A percentile compares a stretch with the other conserved stretches of the same genome.
phyloP scores from a whole-genome alignment of 345 rosid genomes.

The Carallia pectinifolia region DNA sequence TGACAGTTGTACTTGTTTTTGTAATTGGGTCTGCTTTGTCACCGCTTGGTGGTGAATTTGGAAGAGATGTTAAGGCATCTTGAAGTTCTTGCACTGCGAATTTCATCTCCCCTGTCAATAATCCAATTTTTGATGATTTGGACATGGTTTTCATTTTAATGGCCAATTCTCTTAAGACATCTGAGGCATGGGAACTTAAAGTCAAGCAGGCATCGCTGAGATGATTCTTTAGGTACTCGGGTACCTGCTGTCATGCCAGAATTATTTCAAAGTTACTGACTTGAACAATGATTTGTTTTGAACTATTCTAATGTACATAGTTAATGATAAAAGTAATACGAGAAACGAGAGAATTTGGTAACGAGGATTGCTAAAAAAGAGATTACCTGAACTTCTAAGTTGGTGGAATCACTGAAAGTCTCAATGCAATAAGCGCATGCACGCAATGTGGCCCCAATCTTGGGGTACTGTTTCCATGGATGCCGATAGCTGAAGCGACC shows the following conservation, averaged over 20 bases:
- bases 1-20: conserved; percentile 25
- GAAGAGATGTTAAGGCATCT: conserved; percentile 47
- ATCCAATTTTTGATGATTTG: conserved; percentile 45
- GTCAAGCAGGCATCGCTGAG: conserved; percentile 40
- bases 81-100: conserved; percentile 54
- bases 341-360: too few relatives aligned
- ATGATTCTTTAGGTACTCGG: conserved; percentile 44
- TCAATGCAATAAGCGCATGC: conserved; percentile 66
- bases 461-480: conserved; percentile 82
- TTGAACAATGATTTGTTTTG: not conserved
- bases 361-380: too few relatives aligned
- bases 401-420: conserved; percentile 43
- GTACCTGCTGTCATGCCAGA: conserved; percentile 34
- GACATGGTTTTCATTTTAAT: conserved; percentile 39
- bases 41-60: conserved; percentile 22
- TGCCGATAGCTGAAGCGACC: conserved; percentile 63
- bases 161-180: conserved; percentile 50
- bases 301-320: too few relatives aligned
- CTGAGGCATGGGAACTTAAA: conserved; percentile 38
- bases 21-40: conserved; percentile 15
- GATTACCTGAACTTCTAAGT: conserved; percentile 49
- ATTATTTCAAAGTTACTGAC: not conserved
- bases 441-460: conserved; percentile 59
- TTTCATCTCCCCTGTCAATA: conserved; percentile 49
- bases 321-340: too few relatives aligned